Evolutionary conservation across 495 filamentous ascomycete genomes (phyloP), one percentile per base, ranked within the genome.

Genomic region (Penicillium egyptiacum): DNA sequence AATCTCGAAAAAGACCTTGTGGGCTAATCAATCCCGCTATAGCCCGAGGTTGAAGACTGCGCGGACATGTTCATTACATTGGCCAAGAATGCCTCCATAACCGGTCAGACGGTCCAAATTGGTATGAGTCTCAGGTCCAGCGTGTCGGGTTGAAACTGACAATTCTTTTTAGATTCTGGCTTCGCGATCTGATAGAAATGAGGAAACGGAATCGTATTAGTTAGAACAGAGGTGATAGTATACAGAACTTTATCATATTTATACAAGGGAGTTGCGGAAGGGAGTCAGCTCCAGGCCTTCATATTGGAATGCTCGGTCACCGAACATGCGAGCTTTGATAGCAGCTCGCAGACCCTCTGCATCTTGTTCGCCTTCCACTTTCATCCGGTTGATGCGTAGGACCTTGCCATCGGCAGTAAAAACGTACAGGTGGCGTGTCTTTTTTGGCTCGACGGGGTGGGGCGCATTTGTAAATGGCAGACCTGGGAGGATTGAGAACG

Each of bases 71-170:
- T 76, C 55, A 50, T 83, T 28, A 75, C 72, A 39, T 65, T 79
- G 45, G 81, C 83, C 5, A 82, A 79, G 53, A 85, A 85, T 58
- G 58, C 70, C 20, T 83, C 81, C 12, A 81, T 85, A 80, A 86
- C 81, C 3, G 82, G 83, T 23, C 79, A 81, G 57, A 64, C 75
- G 19, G 64, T 86, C 20, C 73, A 76, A 55, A 67, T 86, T 54
- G 83, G 82, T 85, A 65, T 57, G 77, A 58, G 1, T 4, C 22
- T 41, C 26, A 23, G 1, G 10, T 25, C 30, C 42, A 31, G 26
- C 23, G 39, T 33, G 12, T 56, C 7, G 9, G 43, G 11, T 12
- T 44, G 16, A 33, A 26, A 30, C 57, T 63, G 17, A 64, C 59
- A 12, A 9, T 33, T 33, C 11, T 22, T 52, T 25, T 14, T 50